A percentile compares a stretch with the other conserved stretches of the same genome.
Evolutionary conservation across 2,329 filamentous ascomycete genomes (phyloP).

Genomic region (Cadophora sp.): DNA sequence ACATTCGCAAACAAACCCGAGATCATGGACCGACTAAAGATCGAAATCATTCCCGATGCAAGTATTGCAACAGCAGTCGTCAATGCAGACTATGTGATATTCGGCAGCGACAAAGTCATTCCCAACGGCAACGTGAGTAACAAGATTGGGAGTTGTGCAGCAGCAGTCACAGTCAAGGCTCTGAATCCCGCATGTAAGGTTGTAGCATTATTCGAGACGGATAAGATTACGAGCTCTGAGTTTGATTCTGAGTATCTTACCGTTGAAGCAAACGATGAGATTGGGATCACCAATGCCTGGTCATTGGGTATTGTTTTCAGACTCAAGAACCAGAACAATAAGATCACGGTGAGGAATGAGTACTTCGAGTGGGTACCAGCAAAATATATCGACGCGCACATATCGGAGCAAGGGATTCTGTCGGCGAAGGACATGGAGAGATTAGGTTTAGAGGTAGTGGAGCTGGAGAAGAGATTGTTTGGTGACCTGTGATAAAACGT

Average conservation of each 20-base stretch:
- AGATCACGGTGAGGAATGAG: slow-evolving; percentile 49
- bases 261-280: slow-evolving; percentile 58
- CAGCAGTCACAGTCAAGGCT: slow-evolving; percentile 60
- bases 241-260: slow-evolving; percentile 51
- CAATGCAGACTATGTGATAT: slow-evolving; percentile 62
- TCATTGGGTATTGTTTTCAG: slow-evolving; percentile 23
- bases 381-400: slow-evolving; percentile 42
- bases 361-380: slow-evolving; percentile 47
- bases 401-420: slow-evolving; percentile 43
- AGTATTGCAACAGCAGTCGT: slow-evolving; percentile 59
- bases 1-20: slow-evolving; percentile 39
- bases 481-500: slow-evolving; percentile 24
- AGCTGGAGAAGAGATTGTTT: slow-evolving; percentile 38
- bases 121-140: slow-evolving; percentile 66
- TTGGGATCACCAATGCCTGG: slow-evolving; percentile 60
- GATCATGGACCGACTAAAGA: slow-evolving; percentile 33
- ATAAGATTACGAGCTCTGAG: slow-evolving; percentile 63
- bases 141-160: slow-evolving; percentile 69
- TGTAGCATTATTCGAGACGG: slow-evolving; percentile 63
- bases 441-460: slow-evolving; percentile 30
- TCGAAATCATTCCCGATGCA: slow-evolving; percentile 62
- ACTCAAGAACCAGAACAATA: slow-evolving; percentile 29
- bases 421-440: slow-evolving; percentile 33
- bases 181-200: slow-evolving; percentile 55
- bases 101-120: slow-evolving; percentile 70